Percentiles rank a stretch among this genome's conserved stretches.
Conservation (phyloP, 495 filamentous ascomycete genomes). For the Xanthoparmelia taractica region DNA sequence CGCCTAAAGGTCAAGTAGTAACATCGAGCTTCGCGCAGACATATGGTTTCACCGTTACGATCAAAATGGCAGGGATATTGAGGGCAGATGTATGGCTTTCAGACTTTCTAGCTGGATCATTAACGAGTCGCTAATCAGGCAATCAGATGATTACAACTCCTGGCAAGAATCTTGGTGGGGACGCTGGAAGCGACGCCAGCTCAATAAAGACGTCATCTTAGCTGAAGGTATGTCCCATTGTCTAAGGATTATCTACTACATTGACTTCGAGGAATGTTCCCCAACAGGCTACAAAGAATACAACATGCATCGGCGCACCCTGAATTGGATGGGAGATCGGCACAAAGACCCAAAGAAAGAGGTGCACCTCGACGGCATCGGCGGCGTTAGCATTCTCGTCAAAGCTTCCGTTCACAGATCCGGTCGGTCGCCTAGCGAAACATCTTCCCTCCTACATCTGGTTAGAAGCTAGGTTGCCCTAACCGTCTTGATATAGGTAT, state of each 20-base stretch:
- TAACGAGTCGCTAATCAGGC: slow-evolving; percentile 1
- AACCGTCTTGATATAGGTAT: slow-evolving; percentile 48
- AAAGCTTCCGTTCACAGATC: slow-evolving; percentile 79
- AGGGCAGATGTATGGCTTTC: slow-evolving; percentile 60
- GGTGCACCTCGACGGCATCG: slow-evolving; percentile 71
- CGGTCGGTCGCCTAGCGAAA: slow-evolving; percentile 39
- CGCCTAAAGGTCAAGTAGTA: slow-evolving; percentile 23
- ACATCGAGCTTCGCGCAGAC: slow-evolving; percentile 43
- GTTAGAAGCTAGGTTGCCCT: neutral
- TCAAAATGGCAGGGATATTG: slow-evolving; percentile 58
- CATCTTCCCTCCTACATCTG: too few species aligned
- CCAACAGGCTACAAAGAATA: slow-evolving; percentile 65
- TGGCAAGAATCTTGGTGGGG: slow-evolving; percentile 28
- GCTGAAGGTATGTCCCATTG: slow-evolving; percentile 19
- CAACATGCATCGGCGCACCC: slow-evolving; percentile 63
- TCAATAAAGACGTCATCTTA: slow-evolving; percentile 22
- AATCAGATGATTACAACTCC: slow-evolving; percentile 27
- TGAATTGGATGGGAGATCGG: slow-evolving; percentile 69
- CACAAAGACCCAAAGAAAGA: slow-evolving; percentile 62
- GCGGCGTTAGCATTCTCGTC: slow-evolving; percentile 75
- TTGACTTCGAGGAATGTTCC: slow-evolving; percentile 2
- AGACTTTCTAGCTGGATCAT: neutral
- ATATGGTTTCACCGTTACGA: slow-evolving; percentile 76
- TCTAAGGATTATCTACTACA: slow-evolving; percentile 2
- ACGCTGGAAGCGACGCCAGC: slow-evolving; percentile 12